A percentile compares a stretch with the other conserved stretches of the same genome.
Evolutionary conservation across 495 filamentous ascomycete species (phyloP).

Genomic region (Lichenothelia convexa): DNA sequence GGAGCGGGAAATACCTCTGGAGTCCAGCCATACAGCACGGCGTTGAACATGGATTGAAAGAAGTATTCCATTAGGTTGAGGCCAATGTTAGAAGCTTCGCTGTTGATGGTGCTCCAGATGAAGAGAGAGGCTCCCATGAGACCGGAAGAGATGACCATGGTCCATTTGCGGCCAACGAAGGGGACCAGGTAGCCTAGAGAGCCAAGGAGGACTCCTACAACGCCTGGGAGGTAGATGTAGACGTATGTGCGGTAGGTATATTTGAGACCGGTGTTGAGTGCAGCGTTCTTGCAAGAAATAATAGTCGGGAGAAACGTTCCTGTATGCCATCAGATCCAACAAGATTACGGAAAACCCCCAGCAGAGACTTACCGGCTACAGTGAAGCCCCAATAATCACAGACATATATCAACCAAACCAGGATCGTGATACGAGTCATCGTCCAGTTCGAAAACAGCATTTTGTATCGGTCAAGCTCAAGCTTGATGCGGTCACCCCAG

Average conservation of each 20-base stretch:
- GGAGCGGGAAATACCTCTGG: constrained; percentile 37
- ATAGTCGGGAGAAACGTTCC: constrained; percentile 26
- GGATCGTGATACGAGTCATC: constrained; percentile 23
- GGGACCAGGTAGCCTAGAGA: constrained; percentile 23
- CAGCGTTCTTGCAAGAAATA: constrained; percentile 22
- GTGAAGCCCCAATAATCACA: constrained; percentile 28
- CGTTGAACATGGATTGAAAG: constrained; percentile 34
- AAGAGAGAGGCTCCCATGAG: constrained; percentile 29
- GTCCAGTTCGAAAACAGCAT: constrained; percentile 20
- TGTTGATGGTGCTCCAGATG: constrained; percentile 27
- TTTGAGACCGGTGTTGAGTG: constrained; percentile 15
- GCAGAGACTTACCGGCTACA: constrained; percentile 18
- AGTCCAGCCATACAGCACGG: constrained; percentile 38
- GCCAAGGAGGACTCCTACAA: constrained; percentile 26
- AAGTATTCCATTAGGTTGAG: constrained; percentile 30
- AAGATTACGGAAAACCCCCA: not conserved
- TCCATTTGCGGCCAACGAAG: constrained; percentile 24
- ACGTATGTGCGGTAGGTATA: constrained; percentile 27
- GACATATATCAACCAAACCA: constrained; percentile 27
- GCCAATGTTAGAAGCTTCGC: constrained; percentile 25
- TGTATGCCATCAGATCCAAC: constrained; percentile 5
- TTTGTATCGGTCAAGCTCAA: constrained; percentile 22
- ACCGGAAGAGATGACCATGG: constrained; percentile 28
- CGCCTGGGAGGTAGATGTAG: constrained; percentile 28
- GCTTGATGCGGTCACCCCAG: constrained; percentile 13